These are phyloP conservation scores for Yamadazyma membranifaciens DNA, from an alignment of 1,139 yeast genomes.

Conservation along the genomic window DNA sequence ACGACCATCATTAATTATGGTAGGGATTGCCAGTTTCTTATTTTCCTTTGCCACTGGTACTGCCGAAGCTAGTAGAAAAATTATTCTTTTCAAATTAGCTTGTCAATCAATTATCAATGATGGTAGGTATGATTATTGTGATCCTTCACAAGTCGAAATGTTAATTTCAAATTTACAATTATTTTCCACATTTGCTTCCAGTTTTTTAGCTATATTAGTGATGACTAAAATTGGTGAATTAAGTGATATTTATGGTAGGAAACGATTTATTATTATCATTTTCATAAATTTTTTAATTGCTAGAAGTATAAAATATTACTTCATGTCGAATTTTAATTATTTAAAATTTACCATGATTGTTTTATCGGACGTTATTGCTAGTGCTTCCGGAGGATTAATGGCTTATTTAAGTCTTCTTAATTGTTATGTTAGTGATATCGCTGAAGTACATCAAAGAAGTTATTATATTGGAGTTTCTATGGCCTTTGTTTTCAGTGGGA, in stretches of 20 bases:
- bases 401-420: slow-evolving; percentile 49
- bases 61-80: slow-evolving; percentile 29
- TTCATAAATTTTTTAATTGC: slow-evolving; percentile 26
- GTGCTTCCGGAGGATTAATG: slow-evolving; percentile 54
- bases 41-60: slow-evolving; percentile 24
- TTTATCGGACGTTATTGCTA: slow-evolving; percentile 36
- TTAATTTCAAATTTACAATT: slow-evolving; percentile 31
- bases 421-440: slow-evolving; percentile 64
- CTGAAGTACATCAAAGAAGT: slow-evolving; percentile 53
- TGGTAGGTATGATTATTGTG: slow-evolving; percentile 21
- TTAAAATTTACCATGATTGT: slow-evolving; percentile 31
- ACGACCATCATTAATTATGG: slow-evolving; percentile 33
- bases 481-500: slow-evolving; percentile 57
- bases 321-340: slow-evolving; percentile 28
- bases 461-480: slow-evolving; percentile 53
- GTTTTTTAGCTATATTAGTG: slow-evolving; percentile 30
- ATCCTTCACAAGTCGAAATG: slow-evolving; percentile 33
- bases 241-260: slow-evolving; percentile 66
- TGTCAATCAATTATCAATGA: slow-evolving; percentile 26
- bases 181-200: slow-evolving; percentile 20
- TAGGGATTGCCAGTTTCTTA: slow-evolving; percentile 25
- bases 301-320: slow-evolving; percentile 22
- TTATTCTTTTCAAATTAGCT: slow-evolving; percentile 30
- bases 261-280: slow-evolving; percentile 38
- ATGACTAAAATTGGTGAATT: slow-evolving; percentile 52